Evolutionary conservation across 1,139 yeast species (phyloP).

Genomic region (Scheffersomyces illinoinensis): DNA sequence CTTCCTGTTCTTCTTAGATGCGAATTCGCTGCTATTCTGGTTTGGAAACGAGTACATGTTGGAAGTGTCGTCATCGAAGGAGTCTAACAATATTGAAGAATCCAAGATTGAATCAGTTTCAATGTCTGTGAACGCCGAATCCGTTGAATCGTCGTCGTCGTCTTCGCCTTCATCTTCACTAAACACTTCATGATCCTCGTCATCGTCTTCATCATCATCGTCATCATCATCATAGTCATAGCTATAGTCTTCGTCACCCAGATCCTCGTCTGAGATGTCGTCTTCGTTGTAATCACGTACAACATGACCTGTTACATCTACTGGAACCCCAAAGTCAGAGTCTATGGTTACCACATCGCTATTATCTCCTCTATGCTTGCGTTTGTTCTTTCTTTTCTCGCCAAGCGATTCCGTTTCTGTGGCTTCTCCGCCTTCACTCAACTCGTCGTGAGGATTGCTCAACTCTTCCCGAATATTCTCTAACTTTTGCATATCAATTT

Average conservation of each 20-base stretch:
- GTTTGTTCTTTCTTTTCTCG: constrained; percentile 1
- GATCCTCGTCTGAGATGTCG: not conserved
- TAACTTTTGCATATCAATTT: constrained; percentile 9
- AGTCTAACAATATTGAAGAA: constrained; percentile 31
- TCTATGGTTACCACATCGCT: constrained; percentile 28
- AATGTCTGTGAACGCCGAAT: constrained; percentile 48
- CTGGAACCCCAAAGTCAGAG: constrained; percentile 36
- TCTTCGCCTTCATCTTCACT: constrained; percentile 11
- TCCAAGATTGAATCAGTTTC: constrained; percentile 42
- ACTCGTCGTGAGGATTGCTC: constrained; percentile 5
- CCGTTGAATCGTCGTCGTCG: constrained; percentile 32
- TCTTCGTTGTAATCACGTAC: constrained; percentile 10
- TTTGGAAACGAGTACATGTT: constrained; percentile 18
- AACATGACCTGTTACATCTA: constrained; percentile 18
- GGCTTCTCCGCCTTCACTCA: constrained; percentile 14
- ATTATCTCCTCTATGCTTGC: constrained; percentile 7
- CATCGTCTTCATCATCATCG: constrained; percentile 12
- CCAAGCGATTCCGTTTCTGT: constrained; percentile 12
- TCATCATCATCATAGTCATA: constrained; percentile 1
- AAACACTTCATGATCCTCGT: constrained; percentile 2
- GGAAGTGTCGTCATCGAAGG: constrained; percentile 19
- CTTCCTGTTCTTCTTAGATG: constrained; percentile 15
- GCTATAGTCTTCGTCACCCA: not conserved
- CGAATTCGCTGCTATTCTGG: constrained; percentile 12
- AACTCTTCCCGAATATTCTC: constrained; percentile 22